Evolutionary conservation across 495 filamentous ascomycete genomes (phyloP).

Genomic region (Penicillium bovifimosum): DNA sequence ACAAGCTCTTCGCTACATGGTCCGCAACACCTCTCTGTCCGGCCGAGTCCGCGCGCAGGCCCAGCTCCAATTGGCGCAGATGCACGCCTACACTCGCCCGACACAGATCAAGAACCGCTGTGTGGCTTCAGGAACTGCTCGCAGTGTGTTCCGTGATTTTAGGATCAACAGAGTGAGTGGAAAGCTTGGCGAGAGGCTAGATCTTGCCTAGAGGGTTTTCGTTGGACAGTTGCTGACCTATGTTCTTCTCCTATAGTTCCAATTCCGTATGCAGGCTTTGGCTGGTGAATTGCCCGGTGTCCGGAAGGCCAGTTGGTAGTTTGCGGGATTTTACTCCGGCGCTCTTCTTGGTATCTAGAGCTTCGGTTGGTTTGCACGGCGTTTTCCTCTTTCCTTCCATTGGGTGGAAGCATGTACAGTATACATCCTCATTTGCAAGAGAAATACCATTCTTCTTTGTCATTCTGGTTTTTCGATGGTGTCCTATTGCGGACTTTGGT

Average conservation of each 20-base stretch:
- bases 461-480: background rate
- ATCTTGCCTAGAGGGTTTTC: background rate
- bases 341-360: slow-evolving; percentile 12
- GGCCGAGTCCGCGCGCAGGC: slow-evolving; percentile 77
- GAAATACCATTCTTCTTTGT: background rate
- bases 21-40: slow-evolving; percentile 85
- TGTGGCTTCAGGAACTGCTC: slow-evolving; percentile 76
- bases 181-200: background rate
- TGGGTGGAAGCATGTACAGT: slow-evolving; percentile 31
- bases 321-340: background rate
- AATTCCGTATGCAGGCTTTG: slow-evolving; percentile 85
- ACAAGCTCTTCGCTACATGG: slow-evolving; percentile 92
- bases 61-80: slow-evolving; percentile 84
- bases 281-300: slow-evolving; percentile 88
- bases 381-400: slow-evolving; percentile 28
- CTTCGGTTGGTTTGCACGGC: slow-evolving; percentile 23
- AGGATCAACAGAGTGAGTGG: slow-evolving; percentile 77
- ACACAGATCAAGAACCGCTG: slow-evolving; percentile 94
- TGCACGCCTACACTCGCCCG: slow-evolving; percentile 88
- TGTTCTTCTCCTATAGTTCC: slow-evolving; percentile 53
- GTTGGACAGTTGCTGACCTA: slow-evolving; percentile 21
- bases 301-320: slow-evolving; percentile 89
- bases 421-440: slow-evolving; percentile 14
- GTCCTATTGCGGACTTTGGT: background rate
- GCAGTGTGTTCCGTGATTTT: slow-evolving; percentile 85